These are phyloP conservation scores for Huiozyma naganishii DNA, from an alignment of 805 yeast genomes.

Conservation along the genomic window DNA sequence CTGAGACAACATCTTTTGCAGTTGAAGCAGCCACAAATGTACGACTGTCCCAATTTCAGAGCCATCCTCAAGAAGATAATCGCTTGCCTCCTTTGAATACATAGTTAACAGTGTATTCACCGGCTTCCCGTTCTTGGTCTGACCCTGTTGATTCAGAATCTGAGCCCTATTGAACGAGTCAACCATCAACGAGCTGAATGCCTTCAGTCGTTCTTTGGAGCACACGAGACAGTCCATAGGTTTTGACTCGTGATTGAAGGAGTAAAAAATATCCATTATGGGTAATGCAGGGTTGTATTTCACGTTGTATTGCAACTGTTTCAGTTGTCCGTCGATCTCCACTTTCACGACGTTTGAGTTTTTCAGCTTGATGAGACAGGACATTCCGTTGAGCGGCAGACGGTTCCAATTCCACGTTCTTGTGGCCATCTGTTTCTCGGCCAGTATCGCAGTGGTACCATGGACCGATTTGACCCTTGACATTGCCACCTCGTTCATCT, in stretches of 20 bases:
- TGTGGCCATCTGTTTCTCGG: neutral
- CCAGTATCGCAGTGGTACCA: constrained; percentile 12
- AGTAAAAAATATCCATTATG: constrained; percentile 17
- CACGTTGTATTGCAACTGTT: constrained; percentile 19
- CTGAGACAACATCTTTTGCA: constrained; percentile 14
- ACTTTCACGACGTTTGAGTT: constrained; percentile 13
- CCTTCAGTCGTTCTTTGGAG: constrained; percentile 15
- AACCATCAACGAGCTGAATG: constrained; percentile 14
- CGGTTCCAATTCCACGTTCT: constrained; percentile 18
- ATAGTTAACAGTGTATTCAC: neutral
- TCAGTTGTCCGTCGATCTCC: constrained; percentile 16
- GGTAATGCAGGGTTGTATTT: constrained; percentile 16
- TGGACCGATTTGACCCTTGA: constrained; percentile 6
- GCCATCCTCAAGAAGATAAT: neutral
- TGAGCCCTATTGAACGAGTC: constrained; percentile 11
- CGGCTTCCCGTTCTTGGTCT: neutral
- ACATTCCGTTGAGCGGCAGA: constrained; percentile 14
- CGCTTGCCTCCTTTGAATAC: neutral
- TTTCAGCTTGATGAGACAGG: constrained; percentile 10
- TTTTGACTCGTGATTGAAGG: constrained; percentile 17
- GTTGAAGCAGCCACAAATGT: constrained; percentile 20
- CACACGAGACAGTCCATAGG: constrained; percentile 12
- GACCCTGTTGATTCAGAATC: neutral
- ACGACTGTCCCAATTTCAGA: constrained; percentile 16
- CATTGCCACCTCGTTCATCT: neutral